A percentile compares a stretch with the other conserved stretches of the same genome.
Evolutionary conservation across 2,329 filamentous ascomycete genomes (phyloP).

Genomic region (Epichloe hybrida): DNA sequence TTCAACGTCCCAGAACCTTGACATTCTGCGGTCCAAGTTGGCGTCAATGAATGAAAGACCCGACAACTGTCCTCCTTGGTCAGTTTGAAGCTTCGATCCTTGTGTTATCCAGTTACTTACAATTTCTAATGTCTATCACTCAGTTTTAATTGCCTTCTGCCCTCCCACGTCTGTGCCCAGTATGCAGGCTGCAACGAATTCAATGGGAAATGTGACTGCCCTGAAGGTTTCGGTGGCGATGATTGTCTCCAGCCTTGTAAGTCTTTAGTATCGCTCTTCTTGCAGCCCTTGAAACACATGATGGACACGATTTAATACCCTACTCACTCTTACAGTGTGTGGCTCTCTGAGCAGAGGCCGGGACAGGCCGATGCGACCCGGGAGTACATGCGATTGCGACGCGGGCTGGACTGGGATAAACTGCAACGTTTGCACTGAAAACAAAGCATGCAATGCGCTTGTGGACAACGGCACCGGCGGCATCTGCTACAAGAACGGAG

Average conservation of each 20-base stretch:
- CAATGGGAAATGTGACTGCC: constrained; percentile 87
- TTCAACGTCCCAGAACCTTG: constrained; percentile 47
- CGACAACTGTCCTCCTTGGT: constrained; percentile 68
- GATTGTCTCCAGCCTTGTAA: constrained; percentile 75
- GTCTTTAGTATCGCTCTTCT: constrained; percentile 11
- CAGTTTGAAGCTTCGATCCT: constrained; percentile 10
- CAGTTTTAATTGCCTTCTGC: constrained; percentile 96
- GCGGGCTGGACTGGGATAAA: constrained; percentile 95
- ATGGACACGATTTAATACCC: not conserved
- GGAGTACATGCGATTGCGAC: constrained; percentile 66
- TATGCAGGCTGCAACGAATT: constrained; percentile 79
- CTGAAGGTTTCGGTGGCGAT: constrained; percentile 83
- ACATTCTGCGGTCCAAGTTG: constrained; percentile 51
- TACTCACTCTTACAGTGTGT: constrained; percentile 42
- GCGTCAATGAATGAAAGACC: constrained; percentile 61
- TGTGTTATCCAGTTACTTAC: constrained; percentile 5
- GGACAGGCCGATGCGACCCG: constrained; percentile 62
- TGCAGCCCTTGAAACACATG: not conserved
- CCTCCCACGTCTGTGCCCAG: constrained; percentile 82
- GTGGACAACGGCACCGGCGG: constrained; percentile 74
- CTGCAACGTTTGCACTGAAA: constrained; percentile 83
- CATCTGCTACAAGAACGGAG: constrained; percentile 82
- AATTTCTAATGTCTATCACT: constrained; percentile 12
- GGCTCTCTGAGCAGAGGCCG: constrained; percentile 73
- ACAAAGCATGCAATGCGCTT: constrained; percentile 74